A percentile compares a stretch with the other conserved stretches of the same genome.
These are phyloP conservation scores for Aureobasidium uvarum DNA, from an alignment of 2,329 filamentous ascomycete species.

Conservation along the genomic window DNA sequence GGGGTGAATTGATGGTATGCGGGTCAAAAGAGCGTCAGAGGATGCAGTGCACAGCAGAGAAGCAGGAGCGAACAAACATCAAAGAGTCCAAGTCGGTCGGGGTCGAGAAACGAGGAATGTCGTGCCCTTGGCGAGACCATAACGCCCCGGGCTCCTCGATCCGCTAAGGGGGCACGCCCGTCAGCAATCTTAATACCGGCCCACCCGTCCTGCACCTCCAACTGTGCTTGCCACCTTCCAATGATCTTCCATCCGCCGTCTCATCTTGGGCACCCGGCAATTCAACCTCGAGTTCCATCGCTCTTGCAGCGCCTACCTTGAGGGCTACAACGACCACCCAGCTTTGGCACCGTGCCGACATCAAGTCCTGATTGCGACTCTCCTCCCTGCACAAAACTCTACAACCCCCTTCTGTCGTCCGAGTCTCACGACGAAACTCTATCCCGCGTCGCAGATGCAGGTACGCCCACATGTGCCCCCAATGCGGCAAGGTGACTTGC, in stretches of 20 bases:
- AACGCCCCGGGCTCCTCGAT: constrained; percentile 1
- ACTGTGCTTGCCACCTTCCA: constrained; percentile 7
- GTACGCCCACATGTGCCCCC: constrained; percentile 1
- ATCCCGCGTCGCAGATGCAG: background rate
- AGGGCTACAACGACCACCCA: background rate
- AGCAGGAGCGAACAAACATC: constrained; percentile 10
- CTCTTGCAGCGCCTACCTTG: background rate
- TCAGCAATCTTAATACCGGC: constrained; percentile 4
- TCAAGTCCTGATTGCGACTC: background rate
- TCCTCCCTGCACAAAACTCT: background rate
- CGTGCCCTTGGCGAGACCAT: background rate
- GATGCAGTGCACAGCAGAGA: background rate
- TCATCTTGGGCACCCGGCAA: background rate
- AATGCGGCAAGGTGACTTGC: constrained; percentile 6
- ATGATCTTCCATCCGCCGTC: constrained; percentile 7
- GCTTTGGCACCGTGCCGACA: background rate
- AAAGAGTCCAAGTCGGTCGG: background rate
- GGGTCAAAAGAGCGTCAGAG: constrained; percentile 17
- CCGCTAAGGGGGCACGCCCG: constrained; percentile 6
- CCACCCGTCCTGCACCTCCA: background rate
- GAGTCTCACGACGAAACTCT: constrained; percentile 7
- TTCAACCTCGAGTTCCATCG: constrained; percentile 1
- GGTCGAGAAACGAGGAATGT: constrained; percentile 12
- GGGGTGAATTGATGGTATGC: constrained; percentile 26
- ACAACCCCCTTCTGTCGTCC: background rate